Evolutionary conservation across 768 basidiomycete genomes (phyloP), one percentile per base, ranked within the genome.

Genomic region (Podaxis rugospora): DNA sequence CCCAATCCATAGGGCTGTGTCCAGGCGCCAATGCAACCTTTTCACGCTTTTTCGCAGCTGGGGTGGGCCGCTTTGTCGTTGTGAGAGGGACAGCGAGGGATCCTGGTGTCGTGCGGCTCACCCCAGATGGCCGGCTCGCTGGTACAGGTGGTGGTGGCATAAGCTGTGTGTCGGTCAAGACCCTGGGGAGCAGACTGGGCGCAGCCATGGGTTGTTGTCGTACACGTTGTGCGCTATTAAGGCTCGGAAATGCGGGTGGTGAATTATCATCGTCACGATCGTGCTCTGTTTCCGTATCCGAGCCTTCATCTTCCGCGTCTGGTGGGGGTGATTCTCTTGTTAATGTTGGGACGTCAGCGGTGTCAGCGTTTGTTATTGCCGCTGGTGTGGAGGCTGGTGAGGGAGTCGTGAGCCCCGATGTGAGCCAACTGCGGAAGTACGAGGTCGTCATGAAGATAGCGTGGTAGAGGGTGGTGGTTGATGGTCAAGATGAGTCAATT

Each of bases 21-120:
- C 97, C 97, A 1, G 96, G 95, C 10, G 91, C 87, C 3, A 99
- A 82, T 4, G 87, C 92, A 0, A 97, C 94, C 75, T 95, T 98
- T 32, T 79, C 82, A 21, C 86, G 76, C 66, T 79, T 85, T 67
- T 86, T 89, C 5, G 75, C 69, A 11, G 80, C 76, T 61, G 82
- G 83, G 14, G 73, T 68, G 0, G 87, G 86, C 0, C 77, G 76
- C 65, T 82, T 82, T 5, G 83, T 87, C 14, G 90, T 90, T 7
- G 81, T 78, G n/a, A 82, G 77, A 1, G 88, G 88, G 6, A 82
- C 76, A 2, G 81, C 75, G 2, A 92, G 75, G 1, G 81, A 76
- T n/a, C 78, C 76, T 13, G 74, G 57, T n/a, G 54, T 14, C 6
- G 63, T 25, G 23, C 47, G 44, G 27, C 75, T 55, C 23, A 75